phyloP scores from a whole-genome alignment of 164 flowering plant species.

The Vitis riparia region DNA sequence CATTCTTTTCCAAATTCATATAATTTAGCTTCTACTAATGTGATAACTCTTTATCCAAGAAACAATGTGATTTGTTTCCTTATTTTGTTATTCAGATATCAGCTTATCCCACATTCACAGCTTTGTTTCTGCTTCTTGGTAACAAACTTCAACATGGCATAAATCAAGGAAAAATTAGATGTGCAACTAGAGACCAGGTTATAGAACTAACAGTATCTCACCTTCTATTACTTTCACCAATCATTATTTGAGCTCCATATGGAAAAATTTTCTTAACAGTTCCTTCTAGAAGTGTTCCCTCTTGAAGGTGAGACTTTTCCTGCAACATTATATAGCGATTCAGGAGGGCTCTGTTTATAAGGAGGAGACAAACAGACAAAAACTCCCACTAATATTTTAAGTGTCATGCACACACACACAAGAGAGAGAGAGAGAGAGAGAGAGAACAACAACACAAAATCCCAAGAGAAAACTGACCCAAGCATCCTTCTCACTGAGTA shows the following conservation, averaged over 20 bases:
- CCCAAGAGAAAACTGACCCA: slow-evolving; percentile 63
- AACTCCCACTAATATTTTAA: neutral
- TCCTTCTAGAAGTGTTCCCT: slow-evolving; percentile 91
- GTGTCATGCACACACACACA: neutral
- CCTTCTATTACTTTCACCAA: slow-evolving; percentile 85
- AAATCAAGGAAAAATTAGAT: too few species aligned
- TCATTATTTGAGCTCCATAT: slow-evolving; percentile 91
- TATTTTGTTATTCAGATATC: neutral
- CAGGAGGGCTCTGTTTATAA: neutral
- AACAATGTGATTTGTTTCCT: neutral
- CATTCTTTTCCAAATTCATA: neutral
- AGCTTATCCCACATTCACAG: neutral
- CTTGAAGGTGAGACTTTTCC: slow-evolving; percentile 68
- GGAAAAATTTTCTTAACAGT: slow-evolving; percentile 75
- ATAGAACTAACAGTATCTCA: slow-evolving; percentile 16
- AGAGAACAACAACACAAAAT: neutral
- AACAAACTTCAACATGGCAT: neutral
- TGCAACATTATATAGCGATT: slow-evolving; percentile 26
- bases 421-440: neutral
- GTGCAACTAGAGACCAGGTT: neutral
- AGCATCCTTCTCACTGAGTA: slow-evolving; percentile 86
- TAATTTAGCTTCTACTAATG: neutral
- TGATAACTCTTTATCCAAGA: neutral
- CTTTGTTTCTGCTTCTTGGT: neutral
- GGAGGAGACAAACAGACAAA: neutral